A percentile compares a stretch with the other conserved stretches of the same genome.
These are phyloP conservation scores for Pseudocercospora macadamiae DNA, from an alignment of 2,329 filamentous ascomycete species.

Conservation along the genomic window DNA sequence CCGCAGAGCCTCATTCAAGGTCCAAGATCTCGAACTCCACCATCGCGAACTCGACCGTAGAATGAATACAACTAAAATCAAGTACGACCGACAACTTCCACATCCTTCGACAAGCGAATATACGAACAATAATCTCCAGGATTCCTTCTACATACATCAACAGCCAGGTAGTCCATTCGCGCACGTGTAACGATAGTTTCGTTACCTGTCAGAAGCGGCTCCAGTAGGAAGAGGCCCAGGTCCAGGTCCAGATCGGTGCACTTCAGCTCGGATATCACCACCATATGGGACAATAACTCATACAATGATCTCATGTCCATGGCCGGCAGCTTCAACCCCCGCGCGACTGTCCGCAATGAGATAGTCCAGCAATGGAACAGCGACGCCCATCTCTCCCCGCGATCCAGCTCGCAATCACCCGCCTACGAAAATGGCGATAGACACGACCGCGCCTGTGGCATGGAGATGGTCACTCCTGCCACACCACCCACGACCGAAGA, in stretches of 20 bases:
- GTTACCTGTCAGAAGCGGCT: neutral
- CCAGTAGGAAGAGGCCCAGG: too few species aligned
- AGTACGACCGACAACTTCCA: neutral
- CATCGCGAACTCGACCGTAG: neutral
- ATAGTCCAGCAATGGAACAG: conserved; percentile 38
- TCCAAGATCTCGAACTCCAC: neutral
- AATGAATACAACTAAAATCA: neutral
- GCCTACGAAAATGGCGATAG: conserved; percentile 12
- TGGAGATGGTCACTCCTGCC: conserved; percentile 26
- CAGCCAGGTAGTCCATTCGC: neutral
- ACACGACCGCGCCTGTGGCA: conserved; percentile 14
- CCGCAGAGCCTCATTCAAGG: conserved; percentile 12
- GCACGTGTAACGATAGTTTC: neutral
- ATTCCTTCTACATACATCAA: too few species aligned
- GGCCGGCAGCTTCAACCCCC: conserved; percentile 30
- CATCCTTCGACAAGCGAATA: too few species aligned
- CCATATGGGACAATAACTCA: neutral
- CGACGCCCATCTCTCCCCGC: conserved; percentile 18
- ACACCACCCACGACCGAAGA: conserved; percentile 53
- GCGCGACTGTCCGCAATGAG: conserved; percentile 28
- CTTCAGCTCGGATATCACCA: neutral
- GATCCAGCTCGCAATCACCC: conserved; percentile 24
- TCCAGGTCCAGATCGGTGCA: neutral
- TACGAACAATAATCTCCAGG: too few species aligned
- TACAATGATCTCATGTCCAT: conserved; percentile 20